Conservation (phyloP, 805 yeast genomes). For the Starmera pachycereana region DNA sequence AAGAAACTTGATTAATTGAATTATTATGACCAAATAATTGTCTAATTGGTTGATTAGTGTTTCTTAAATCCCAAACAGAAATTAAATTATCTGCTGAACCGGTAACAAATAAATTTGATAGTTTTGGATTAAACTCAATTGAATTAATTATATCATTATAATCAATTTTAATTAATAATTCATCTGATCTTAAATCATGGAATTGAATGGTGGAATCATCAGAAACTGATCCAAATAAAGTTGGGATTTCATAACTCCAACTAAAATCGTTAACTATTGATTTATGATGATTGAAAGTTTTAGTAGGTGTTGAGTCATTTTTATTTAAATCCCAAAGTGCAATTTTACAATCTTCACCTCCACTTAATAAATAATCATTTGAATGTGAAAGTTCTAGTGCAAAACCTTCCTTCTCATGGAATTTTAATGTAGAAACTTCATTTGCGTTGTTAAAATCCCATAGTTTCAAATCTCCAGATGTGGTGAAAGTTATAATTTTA, state of each 20-base stretch:
- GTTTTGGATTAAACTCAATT: slow-evolving; percentile 51
- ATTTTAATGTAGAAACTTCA: slow-evolving; percentile 26
- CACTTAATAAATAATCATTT: slow-evolving; percentile 41
- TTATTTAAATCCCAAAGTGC: slow-evolving; percentile 58
- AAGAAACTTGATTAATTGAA: slow-evolving; percentile 45
- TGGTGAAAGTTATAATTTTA: slow-evolving; percentile 13
- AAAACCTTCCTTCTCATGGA: slow-evolving; percentile 58
- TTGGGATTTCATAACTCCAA: slow-evolving; percentile 35
- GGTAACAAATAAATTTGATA: slow-evolving; percentile 51
- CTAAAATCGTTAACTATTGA: slow-evolving; percentile 60
- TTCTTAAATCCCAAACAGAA: slow-evolving; percentile 66
- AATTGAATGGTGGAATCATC: slow-evolving; percentile 58
- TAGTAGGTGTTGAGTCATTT: slow-evolving; percentile 28
- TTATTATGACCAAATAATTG: slow-evolving; percentile 57
- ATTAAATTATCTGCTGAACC: slow-evolving; percentile 74
- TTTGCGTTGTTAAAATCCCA: slow-evolving; percentile 23
- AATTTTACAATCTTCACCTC: slow-evolving; percentile 56
- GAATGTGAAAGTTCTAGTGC: slow-evolving; percentile 57
- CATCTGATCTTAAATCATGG: slow-evolving; percentile 41
- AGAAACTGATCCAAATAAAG: slow-evolving; percentile 57
- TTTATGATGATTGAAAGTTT: slow-evolving; percentile 37
- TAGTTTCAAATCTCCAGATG: slow-evolving; percentile 37
- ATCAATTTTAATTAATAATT: slow-evolving; percentile 34
- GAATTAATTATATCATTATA: slow-evolving; percentile 59
- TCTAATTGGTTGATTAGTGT: slow-evolving; percentile 46